phyloP scores from a whole-genome alignment of 805 yeast genomes.

The Cyberlindnera subsufficiens region DNA sequence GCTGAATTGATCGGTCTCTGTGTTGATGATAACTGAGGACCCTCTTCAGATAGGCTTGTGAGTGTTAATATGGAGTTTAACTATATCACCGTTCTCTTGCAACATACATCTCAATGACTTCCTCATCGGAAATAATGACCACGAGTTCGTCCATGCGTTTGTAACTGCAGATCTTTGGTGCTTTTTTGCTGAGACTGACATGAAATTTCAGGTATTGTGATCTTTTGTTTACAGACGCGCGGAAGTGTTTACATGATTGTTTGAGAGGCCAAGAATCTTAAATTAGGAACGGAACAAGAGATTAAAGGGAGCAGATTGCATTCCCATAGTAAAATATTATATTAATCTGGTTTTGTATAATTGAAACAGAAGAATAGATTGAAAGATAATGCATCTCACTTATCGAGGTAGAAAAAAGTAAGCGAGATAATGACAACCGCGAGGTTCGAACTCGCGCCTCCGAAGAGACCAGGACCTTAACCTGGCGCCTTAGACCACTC shows the following conservation, averaged over 20 bases:
- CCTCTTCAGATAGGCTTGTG: conserved; percentile 6
- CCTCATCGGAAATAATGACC: conserved; percentile 3
- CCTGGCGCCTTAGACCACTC: conserved; percentile 72
- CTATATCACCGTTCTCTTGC: not conserved
- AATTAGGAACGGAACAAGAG: not conserved
- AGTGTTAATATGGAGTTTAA: conserved; percentile 1
- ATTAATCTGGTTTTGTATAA: not conserved
- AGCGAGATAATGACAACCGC: conserved; percentile 55
- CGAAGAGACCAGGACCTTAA: conserved; percentile 78
- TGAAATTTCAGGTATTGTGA: no score
- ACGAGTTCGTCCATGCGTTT: not conserved
- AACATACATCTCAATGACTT: conserved; percentile 10
- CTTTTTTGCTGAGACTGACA: no score
- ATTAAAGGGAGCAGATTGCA: not conserved
- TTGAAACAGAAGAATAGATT: not conserved
- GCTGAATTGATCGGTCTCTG: not conserved
- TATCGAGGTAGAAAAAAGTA: no score
- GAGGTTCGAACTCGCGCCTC: conserved; percentile 88
- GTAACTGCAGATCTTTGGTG: no score
- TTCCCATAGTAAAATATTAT: not conserved
- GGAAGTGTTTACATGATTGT: no score
- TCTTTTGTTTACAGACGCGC: no score
- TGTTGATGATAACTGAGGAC: conserved; percentile 3
- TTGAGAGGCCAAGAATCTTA: not conserved
- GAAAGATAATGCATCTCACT: no score